Base-by-base conservation (phyloP, 2,329 filamentous ascomycete species). In the Nigrospora oryzae region DNA sequence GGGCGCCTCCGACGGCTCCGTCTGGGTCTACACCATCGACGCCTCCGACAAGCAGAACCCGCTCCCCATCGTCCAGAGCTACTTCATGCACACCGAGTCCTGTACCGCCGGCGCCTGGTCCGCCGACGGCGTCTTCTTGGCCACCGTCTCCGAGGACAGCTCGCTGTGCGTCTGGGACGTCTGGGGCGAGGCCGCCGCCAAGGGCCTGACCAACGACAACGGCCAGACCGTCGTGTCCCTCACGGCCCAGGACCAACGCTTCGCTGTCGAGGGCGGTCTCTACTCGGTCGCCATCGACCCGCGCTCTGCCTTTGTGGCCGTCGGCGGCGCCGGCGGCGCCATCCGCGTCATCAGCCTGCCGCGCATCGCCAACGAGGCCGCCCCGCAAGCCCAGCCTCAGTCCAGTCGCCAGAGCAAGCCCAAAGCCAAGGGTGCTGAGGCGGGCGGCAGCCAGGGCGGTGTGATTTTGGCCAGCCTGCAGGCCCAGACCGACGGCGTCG, bases 11-110 rank as follows among this genome's bases (percentile, higher is more conserved):
- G 90, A 98, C 61, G 93, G 93, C 45, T 90, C 84, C 42, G 89
- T 96, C 36, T 98, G 93, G 93, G 85, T 98, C 11, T 95, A 96
- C 69, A 83, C 82, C n/a, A 75, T 97, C 57, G 84, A 90, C 63
- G 69, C 77, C 30, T 71, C 72, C 44, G 81, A 87, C 51, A 37
- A 65, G 32, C 66, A 66, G 41, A 72, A 69, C 57, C 67, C 86
- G 8, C 73, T 97, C 43, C 82, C 84, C 56, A 93, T 97, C 59
- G 76, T 94, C 5, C 88, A 95, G 69, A 85, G 85, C 23, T 96
- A 93, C 70, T 96, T 95, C 73, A 75, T 94, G 23, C 93, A 97
- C 69, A 91, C 86, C 3, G 84, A 69, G 15, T 70, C 86, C 28
- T 94, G 86, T 67, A 97, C 93, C 2, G 91, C 90, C 8, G 93